Percentiles rank a stretch among this genome's conserved stretches.
Conservation (phyloP, 257 asterid species). For the Solanum phureja region DNA sequence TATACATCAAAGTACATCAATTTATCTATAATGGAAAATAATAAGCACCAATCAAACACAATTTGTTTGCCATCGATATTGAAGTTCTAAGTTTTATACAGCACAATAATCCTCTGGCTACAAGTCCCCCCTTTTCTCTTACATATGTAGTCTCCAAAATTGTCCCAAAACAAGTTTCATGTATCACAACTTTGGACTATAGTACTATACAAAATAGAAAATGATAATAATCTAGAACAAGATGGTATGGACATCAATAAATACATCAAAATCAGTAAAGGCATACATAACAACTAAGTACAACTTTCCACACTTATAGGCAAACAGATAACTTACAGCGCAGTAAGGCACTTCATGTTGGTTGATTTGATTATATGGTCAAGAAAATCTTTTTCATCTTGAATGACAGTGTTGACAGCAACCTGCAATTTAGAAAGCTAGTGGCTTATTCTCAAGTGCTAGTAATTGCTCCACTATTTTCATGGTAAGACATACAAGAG, state of each 20-base stretch:
- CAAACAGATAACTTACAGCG: slow-evolving; percentile 42
- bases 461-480: neutral
- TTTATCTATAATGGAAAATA: neutral
- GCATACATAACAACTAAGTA: neutral
- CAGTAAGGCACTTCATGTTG: slow-evolving; percentile 95
- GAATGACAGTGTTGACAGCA: slow-evolving; percentile 86
- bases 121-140: neutral
- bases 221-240: neutral
- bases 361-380: slow-evolving; percentile 93
- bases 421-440: slow-evolving; percentile 42
- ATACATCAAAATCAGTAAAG: neutral
- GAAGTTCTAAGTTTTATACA: neutral
- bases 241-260: neutral
- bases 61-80: neutral
- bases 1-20: neutral
- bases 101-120: neutral
- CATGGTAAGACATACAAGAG: neutral
- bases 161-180: neutral
- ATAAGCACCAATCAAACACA: neutral
- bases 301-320: neutral
- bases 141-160: neutral
- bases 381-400: slow-evolving; percentile 85
- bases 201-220: neutral
- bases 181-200: neutral
- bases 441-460: neutral